Conservation (phyloP, 495 filamentous ascomycete species). For the Aspergillus asperescens region DNA sequence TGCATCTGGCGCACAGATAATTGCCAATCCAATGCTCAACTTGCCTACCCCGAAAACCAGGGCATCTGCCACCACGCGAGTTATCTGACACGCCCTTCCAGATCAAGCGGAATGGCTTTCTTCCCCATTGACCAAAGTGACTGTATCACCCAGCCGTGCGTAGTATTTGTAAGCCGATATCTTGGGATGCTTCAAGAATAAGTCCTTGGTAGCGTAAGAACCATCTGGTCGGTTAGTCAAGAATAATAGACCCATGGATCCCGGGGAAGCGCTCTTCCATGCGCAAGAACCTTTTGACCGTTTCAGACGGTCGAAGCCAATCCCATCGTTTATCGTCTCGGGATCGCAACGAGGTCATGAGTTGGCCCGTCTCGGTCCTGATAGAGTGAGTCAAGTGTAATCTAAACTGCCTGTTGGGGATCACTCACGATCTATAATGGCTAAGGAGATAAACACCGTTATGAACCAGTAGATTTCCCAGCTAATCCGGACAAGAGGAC, state of each 20-base stretch:
- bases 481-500: constrained; percentile 50
- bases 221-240: constrained; percentile 48
- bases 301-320: constrained; percentile 48
- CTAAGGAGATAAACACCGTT: constrained; percentile 51
- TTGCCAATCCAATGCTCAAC: constrained; percentile 37
- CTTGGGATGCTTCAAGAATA: constrained; percentile 52
- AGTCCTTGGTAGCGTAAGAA: constrained; percentile 34
- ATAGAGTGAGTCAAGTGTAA: background rate
- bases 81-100: constrained; percentile 48
- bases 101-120: constrained; percentile 60
- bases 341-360: constrained; percentile 49
- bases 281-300: constrained; percentile 32
- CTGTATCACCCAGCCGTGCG: constrained; percentile 53
- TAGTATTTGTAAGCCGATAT: constrained; percentile 55
- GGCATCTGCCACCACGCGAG: constrained; percentile 32
- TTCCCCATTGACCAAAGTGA: constrained; percentile 61
- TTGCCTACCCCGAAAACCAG: constrained; percentile 39
- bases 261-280: constrained; percentile 54
- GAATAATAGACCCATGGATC: constrained; percentile 54
- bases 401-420: background rate
- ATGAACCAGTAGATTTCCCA: constrained; percentile 50
- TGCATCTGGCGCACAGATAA: constrained; percentile 42
- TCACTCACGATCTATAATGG: constrained; percentile 49
- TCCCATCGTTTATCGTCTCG: constrained; percentile 59
- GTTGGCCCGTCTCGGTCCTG: constrained; percentile 51